Conservation (phyloP, 208 protist species). For the Angomonas deanei region DNA sequence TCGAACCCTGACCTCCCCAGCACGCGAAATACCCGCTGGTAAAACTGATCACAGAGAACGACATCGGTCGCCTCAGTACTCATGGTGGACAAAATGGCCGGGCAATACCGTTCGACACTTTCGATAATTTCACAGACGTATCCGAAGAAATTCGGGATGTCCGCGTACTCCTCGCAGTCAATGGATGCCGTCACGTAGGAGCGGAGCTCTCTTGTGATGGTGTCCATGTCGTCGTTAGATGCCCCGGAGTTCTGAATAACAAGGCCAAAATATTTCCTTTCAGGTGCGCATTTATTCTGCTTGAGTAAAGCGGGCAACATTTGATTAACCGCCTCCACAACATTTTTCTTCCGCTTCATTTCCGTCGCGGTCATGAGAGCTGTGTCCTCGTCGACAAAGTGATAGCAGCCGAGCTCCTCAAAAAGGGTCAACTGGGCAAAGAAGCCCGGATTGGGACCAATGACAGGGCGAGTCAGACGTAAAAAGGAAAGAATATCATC, state of each 20-base stretch:
- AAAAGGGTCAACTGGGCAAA: constrained; percentile 54
- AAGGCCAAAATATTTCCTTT: constrained; percentile 59
- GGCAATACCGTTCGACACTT: constrained; percentile 32
- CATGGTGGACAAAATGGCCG: constrained; percentile 1
- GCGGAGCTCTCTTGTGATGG: constrained; percentile 31
- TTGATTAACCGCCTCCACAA: constrained; percentile 22
- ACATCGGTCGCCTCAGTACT: not conserved
- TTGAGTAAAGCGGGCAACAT: constrained; percentile 40
- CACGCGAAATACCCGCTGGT: constrained; percentile 50
- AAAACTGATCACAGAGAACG: constrained; percentile 51
- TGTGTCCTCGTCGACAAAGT: constrained; percentile 50
- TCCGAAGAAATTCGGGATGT: constrained; percentile 75
- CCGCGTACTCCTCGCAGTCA: constrained; percentile 57
- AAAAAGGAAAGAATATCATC: constrained; percentile 59
- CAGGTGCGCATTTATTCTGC: constrained; percentile 40
- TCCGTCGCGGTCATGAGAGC: constrained; percentile 40
- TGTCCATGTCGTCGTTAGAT: constrained; percentile 16
- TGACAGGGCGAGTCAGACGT: constrained; percentile 39
- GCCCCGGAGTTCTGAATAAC: constrained; percentile 16
- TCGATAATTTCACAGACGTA: constrained; percentile 65
- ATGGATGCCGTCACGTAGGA: constrained; percentile 35
- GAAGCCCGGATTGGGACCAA: constrained; percentile 79
- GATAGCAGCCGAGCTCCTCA: constrained; percentile 36
- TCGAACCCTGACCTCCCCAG: constrained; percentile 41
- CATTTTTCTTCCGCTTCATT: constrained; percentile 26